A percentile compares a stretch with the other conserved stretches of the same genome.
Evolutionary conservation across 441 rosid genomes (phyloP).

Genomic region (Adansonia madagascariensis): DNA sequence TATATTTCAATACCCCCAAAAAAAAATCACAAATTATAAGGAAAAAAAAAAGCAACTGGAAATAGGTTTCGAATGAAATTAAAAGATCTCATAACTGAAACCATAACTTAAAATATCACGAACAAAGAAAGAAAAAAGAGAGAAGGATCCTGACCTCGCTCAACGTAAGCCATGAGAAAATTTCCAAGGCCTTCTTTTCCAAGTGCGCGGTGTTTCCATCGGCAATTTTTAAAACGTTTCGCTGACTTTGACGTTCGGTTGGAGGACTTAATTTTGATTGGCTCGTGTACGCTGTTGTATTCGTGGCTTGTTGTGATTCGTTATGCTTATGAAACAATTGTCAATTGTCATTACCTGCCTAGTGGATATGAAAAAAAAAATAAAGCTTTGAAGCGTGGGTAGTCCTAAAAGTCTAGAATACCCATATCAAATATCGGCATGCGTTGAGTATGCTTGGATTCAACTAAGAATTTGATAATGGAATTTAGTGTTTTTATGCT

Average conservation of each 20-base stretch:
- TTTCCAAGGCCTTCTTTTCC: slow-evolving; percentile 16
- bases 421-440: no score
- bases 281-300: neutral
- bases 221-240: neutral
- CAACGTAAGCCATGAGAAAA: slow-evolving; percentile 62
- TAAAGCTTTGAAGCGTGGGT: no score
- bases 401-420: no score
- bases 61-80: neutral
- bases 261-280: slow-evolving; percentile 22
- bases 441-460: no score
- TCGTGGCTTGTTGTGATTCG: slow-evolving; percentile 13
- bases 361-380: no score
- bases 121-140: neutral
- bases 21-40: neutral
- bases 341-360: no score
- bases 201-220: neutral
- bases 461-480: no score
- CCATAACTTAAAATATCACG: neutral
- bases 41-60: neutral
- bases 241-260: neutral
- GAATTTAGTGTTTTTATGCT: no score
- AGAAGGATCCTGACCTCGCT: slow-evolving; percentile 50
- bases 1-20: neutral
- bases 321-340: neutral
- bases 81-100: neutral